Conservation (phyloP, 805 yeast species). For the Ogataea minuta region DNA sequence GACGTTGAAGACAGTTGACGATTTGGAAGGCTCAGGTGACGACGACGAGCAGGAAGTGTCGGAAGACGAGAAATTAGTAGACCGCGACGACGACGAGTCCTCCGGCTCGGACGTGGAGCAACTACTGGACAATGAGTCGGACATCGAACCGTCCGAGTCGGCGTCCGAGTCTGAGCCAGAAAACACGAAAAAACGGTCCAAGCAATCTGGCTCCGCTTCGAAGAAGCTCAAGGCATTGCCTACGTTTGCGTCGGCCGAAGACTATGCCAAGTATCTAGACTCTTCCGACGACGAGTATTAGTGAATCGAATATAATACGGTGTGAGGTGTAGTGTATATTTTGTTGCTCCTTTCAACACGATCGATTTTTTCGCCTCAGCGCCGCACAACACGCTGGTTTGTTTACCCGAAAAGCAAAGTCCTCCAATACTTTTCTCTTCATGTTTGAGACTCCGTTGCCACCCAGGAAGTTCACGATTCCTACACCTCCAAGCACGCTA, state of each 20-base stretch:
- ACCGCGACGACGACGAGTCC: constrained; percentile 4
- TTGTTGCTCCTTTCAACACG: constrained; percentile 7
- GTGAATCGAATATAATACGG: not conserved
- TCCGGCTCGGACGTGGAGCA: constrained; percentile 7
- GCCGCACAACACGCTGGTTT: constrained; percentile 14
- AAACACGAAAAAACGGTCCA: constrained; percentile 27
- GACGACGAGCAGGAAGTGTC: constrained; percentile 30
- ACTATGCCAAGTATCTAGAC: constrained; percentile 69
- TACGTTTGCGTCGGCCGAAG: constrained; percentile 84
- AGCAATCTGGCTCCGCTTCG: constrained; percentile 34
- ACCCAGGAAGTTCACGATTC: constrained; percentile 19
- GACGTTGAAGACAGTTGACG: constrained; percentile 28
- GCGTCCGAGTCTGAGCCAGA: constrained; percentile 16
- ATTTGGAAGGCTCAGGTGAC: constrained; percentile 31
- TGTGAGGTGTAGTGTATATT: constrained; percentile 1
- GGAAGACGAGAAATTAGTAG: constrained; percentile 25
- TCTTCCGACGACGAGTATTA: constrained; percentile 48
- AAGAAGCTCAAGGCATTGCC: constrained; percentile 66
- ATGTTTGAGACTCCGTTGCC: constrained; percentile 16
- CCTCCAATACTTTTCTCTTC: constrained; percentile 1
- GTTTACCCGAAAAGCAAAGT: constrained; percentile 7
- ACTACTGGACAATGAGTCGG: constrained; percentile 2
- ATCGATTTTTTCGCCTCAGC: constrained; percentile 6
- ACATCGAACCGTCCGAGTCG: constrained; percentile 25
- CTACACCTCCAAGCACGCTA: constrained; percentile 22